These are phyloP conservation scores for Arthrinium phaeospermum DNA, from an alignment of 2,329 filamentous ascomycete genomes.

Conservation along the genomic window DNA sequence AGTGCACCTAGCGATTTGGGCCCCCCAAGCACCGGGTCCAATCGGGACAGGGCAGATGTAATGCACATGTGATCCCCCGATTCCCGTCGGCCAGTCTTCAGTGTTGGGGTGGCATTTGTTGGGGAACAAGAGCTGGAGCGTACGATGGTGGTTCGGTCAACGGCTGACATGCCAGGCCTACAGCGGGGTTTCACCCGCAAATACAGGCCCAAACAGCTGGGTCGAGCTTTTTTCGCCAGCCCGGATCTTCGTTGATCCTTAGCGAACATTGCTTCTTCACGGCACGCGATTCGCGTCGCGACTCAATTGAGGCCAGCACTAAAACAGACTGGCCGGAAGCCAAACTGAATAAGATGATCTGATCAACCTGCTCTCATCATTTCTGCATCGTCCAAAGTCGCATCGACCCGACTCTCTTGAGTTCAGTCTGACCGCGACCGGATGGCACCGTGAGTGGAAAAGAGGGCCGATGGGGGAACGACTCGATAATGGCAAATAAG, in stretches of 20 bases:
- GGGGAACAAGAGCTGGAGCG: neutral
- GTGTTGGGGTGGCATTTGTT: conserved; percentile 16
- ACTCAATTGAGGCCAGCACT: neutral
- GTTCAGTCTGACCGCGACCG: neutral
- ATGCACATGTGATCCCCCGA: conserved; percentile 2
- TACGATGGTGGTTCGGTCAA: conserved; percentile 9
- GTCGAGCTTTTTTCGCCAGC: neutral
- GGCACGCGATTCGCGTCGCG: neutral
- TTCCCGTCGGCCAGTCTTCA: conserved; percentile 1
- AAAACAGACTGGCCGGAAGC: neutral
- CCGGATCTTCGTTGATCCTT: neutral
- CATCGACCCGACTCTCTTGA: neutral
- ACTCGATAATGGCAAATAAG: neutral
- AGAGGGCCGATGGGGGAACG: neutral
- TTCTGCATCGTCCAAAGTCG: neutral
- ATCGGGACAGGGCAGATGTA: neutral
- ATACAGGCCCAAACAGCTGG: neutral
- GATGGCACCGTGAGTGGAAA: neutral
- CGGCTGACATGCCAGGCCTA: neutral
- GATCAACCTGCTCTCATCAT: neutral
- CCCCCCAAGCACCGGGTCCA: neutral
- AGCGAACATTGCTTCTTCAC: neutral
- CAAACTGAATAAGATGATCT: neutral
- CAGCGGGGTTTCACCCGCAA: conserved; percentile 2
- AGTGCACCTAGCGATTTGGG: neutral